Evolutionary conservation across 192 early-diverging fungal genomes (phyloP).

Genomic region (Gorgonomyces haynaldii): DNA sequence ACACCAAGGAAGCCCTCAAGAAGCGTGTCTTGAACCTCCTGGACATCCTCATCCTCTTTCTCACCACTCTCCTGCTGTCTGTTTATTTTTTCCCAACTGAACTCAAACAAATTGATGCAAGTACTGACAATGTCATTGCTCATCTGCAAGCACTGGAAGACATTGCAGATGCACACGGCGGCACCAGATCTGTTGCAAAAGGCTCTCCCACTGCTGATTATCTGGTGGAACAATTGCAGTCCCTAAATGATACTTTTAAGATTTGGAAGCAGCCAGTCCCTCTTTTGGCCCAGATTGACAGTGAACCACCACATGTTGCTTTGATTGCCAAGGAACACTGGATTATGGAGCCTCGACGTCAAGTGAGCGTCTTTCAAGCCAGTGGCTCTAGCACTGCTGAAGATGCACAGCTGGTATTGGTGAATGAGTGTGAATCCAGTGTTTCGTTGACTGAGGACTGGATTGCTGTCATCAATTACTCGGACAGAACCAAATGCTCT

Average conservation of each 20-base stretch:
- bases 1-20: no score
- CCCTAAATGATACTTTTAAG: neutral
- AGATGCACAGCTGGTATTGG: neutral
- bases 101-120: neutral
- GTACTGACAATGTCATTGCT: constrained; percentile 1
- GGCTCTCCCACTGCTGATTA: constrained; percentile 19
- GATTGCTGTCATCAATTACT: constrained; percentile 3
- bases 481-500: neutral
- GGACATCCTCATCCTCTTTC: no score
- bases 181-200: constrained; percentile 17
- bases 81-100: no score
- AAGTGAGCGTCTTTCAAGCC: neutral
- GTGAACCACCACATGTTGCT: neutral
- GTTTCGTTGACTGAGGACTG: neutral
- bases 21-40: no score
- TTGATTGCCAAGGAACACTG: neutral
- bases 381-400: constrained; percentile 4
- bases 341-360: neutral
- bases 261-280: neutral
- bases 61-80: no score
- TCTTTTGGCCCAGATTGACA: constrained; percentile 1
- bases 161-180: constrained; percentile 11
- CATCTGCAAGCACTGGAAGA: constrained; percentile 10
- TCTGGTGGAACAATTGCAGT: constrained; percentile 7
- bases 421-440: neutral